Evolutionary conservation across 345 rosid species (phyloP).

Genomic region (Carallia brachiata): DNA sequence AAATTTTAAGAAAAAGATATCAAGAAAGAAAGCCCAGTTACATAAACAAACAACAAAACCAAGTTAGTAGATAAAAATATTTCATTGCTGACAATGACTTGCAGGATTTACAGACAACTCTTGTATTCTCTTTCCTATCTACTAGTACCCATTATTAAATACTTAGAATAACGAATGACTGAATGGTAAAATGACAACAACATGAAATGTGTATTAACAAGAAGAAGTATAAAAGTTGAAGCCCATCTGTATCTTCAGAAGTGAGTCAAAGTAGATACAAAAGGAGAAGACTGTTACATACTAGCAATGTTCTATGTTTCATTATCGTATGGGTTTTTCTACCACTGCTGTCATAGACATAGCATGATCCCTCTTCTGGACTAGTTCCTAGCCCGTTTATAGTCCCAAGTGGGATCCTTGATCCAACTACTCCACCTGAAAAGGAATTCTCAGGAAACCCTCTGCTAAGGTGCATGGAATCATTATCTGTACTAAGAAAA

Average conservation of each 20-base stretch:
- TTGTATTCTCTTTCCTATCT: neutral
- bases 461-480: constrained; percentile 18
- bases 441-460: constrained; percentile 23
- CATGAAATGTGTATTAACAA: constrained; percentile 5
- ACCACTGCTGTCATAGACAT: constrained; percentile 68
- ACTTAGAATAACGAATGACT: neutral
- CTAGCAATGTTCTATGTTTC: constrained; percentile 94
- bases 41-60: neutral
- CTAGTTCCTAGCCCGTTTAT: constrained; percentile 69
- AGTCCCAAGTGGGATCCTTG: constrained; percentile 60
- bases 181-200: constrained; percentile 9
- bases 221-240: neutral
- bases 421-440: constrained; percentile 29
- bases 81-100: neutral
- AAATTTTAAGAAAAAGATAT: constrained; percentile 11
- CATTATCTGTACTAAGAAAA: constrained; percentile 53
- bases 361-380: constrained; percentile 79
- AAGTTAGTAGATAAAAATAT: neutral
- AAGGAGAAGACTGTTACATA: constrained; percentile 41
- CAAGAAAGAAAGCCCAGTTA: neutral
- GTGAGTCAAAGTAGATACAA: constrained; percentile 6
- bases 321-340: constrained; percentile 77
- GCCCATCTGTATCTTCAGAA: constrained; percentile 11
- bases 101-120: neutral
- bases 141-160: neutral